Evolutionary conservation across 164 flowering plant genomes (phyloP).

Genomic region (Macadamia tetraphylla): DNA sequence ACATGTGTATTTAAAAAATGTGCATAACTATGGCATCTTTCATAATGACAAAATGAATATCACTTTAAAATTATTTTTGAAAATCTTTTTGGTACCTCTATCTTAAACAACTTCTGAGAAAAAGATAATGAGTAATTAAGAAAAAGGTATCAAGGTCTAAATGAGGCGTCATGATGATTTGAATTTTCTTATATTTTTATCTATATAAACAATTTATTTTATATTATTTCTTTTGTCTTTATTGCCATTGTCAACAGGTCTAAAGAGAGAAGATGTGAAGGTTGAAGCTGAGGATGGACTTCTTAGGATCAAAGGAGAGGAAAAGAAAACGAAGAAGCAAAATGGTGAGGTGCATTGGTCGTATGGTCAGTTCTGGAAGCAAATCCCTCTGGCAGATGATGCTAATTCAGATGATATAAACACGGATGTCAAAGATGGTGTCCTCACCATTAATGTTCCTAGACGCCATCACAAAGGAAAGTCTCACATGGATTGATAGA

Average conservation of each 20-base stretch:
- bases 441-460: not conserved
- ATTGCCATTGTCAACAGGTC: not conserved
- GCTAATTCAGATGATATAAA: not conserved
- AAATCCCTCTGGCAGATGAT: not conserved
- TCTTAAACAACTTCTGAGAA: no score
- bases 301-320: conserved; percentile 1
- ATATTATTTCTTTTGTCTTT: no score
- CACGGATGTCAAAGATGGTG: not conserved
- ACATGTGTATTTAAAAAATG: no score
- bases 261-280: not conserved
- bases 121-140: no score
- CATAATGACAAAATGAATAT: no score
- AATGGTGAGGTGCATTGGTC: conserved; percentile 1
- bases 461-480: not conserved
- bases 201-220: no score
- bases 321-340: not conserved
- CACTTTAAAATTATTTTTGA: no score
- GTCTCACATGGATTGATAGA: not conserved
- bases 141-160: no score
- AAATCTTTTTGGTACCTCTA: no score
- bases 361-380: conserved; percentile 4
- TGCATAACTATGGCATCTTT: no score
- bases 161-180: no score
- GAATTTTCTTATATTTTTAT: no score
- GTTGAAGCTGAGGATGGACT: not conserved